phyloP scores from a whole-genome alignment of 2,329 filamentous ascomycete genomes.

The Cladosporium colombiae region DNA sequence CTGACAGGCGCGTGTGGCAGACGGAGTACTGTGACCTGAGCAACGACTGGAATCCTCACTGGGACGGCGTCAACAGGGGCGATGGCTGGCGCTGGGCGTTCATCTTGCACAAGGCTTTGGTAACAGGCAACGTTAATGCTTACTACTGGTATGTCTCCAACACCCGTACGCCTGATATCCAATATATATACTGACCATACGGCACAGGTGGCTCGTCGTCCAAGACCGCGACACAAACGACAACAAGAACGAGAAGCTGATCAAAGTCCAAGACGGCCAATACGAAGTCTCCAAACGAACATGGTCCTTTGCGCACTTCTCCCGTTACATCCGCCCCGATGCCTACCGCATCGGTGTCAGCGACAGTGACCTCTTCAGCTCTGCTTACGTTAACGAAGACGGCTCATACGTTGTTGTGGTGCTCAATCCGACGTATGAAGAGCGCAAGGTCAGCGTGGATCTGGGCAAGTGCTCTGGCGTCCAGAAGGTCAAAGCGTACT shows the following conservation, averaged over 20 bases:
- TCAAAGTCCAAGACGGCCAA: slow-evolving; percentile 18
- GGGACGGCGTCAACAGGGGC: slow-evolving; percentile 50
- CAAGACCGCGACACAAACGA: background rate
- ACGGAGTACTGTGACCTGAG: slow-evolving; percentile 52
- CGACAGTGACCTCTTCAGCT: slow-evolving; percentile 23
- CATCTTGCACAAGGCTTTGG: slow-evolving; percentile 53
- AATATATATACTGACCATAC: background rate
- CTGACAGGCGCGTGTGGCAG: slow-evolving; percentile 50
- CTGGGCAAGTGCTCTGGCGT: slow-evolving; percentile 39
- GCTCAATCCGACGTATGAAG: slow-evolving; percentile 26
- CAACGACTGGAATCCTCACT: slow-evolving; percentile 42
- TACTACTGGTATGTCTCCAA: slow-evolving; percentile 53
- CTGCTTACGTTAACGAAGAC: slow-evolving; percentile 37
- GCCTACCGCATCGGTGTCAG: slow-evolving; percentile 10
- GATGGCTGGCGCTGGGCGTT: slow-evolving; percentile 59
- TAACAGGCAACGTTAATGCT: slow-evolving; percentile 50
- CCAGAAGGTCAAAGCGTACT: slow-evolving; percentile 27
- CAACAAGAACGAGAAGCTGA: slow-evolving; percentile 27
- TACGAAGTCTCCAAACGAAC: slow-evolving; percentile 17
- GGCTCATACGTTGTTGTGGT: slow-evolving; percentile 38
- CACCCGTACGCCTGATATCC: background rate
- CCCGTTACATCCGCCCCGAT: slow-evolving; percentile 19
- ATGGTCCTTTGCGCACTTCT: slow-evolving; percentile 14
- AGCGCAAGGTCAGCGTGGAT: slow-evolving; percentile 44
- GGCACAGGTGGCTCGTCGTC: background rate